A percentile compares a stretch with the other conserved stretches of the same genome.
phyloP scores from a whole-genome alignment of 768 basidiomycete species.

The Termitomyces titanicus region DNA sequence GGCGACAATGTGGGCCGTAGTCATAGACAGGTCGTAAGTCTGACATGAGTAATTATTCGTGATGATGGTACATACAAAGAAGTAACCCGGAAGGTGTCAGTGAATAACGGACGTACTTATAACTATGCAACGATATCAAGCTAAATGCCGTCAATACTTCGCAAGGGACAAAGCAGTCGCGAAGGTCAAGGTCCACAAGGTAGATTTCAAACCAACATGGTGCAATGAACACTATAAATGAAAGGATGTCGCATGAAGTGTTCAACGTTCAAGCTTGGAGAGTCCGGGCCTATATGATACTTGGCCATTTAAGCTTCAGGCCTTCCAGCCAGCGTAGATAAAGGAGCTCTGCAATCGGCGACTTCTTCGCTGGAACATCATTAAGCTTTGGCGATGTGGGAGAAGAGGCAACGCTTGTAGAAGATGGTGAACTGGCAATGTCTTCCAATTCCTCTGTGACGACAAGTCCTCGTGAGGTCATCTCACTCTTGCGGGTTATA shows the following conservation, averaged over 20 bases:
- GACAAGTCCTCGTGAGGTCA: conserved; percentile 80
- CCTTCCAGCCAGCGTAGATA: conserved; percentile 98
- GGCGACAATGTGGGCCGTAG: not conserved
- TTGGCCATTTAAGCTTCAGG: conserved; percentile 87
- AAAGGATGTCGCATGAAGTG: not conserved
- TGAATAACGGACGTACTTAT: not conserved
- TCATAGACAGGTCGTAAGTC: not conserved
- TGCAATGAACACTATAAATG: not conserved
- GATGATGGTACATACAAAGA: conserved; percentile 4
- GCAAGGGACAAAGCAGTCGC: not conserved
- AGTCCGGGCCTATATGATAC: conserved; percentile 36
- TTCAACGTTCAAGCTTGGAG: not conserved
- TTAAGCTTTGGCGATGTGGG: conserved; percentile 26
- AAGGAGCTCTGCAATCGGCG: conserved; percentile 92
- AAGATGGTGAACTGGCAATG: conserved; percentile 44
- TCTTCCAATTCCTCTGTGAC: conserved; percentile 83
- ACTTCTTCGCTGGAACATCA: conserved; percentile 55
- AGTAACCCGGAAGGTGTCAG: not conserved
- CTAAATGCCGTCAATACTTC: not conserved
- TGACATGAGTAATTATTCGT: conserved; percentile 2
- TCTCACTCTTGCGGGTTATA: conserved; percentile 75
- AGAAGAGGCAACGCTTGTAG: conserved; percentile 28
- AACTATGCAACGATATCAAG: not conserved
- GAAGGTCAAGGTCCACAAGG: not conserved
- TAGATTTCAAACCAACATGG: not conserved